Percentiles rank a stretch among this genome's conserved stretches.
Evolutionary conservation across 2,329 filamentous ascomycete species (phyloP).

Genomic region (Stachybotrys chlorohalonatus): DNA sequence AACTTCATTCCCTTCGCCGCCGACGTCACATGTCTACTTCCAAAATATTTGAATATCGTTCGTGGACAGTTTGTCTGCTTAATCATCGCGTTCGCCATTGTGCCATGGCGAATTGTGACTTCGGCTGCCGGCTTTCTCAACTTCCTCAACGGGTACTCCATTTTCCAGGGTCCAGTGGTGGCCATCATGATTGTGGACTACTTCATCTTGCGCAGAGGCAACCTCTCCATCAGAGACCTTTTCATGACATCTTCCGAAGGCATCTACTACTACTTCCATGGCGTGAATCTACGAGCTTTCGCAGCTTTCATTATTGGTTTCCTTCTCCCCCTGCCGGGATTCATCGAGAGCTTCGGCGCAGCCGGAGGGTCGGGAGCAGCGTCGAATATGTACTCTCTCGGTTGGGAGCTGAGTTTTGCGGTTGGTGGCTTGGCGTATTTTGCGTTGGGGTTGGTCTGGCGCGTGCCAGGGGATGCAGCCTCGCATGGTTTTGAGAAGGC

Average conservation of each 20-base stretch:
- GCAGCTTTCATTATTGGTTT: slow-evolving; percentile 44
- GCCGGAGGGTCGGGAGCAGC: not conserved
- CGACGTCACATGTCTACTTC: not conserved
- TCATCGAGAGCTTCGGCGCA: not conserved
- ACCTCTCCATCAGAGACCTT: not conserved
- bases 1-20: not conserved
- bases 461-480: not conserved
- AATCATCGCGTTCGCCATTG: not conserved
- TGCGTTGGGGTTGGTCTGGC: not conserved
- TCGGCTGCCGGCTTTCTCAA: slow-evolving; percentile 10
- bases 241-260: not conserved
- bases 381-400: not conserved
- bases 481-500: not conserved
- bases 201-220: not conserved
- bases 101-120: not conserved
- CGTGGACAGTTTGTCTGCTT: not conserved
- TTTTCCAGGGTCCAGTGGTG: slow-evolving; percentile 38
- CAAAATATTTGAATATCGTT: not conserved
- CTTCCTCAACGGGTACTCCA: slow-evolving; percentile 47
- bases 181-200: slow-evolving; percentile 17
- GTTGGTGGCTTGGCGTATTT: not conserved
- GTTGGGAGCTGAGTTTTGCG: not conserved
- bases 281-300: slow-evolving; percentile 30
- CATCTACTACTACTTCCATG: not conserved
- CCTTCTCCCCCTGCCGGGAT: not conserved